A percentile compares a stretch with the other conserved stretches of the same genome.
Conservation (phyloP, 2,329 filamentous ascomycete genomes). For the Talaromyces atroroseus region DNA sequence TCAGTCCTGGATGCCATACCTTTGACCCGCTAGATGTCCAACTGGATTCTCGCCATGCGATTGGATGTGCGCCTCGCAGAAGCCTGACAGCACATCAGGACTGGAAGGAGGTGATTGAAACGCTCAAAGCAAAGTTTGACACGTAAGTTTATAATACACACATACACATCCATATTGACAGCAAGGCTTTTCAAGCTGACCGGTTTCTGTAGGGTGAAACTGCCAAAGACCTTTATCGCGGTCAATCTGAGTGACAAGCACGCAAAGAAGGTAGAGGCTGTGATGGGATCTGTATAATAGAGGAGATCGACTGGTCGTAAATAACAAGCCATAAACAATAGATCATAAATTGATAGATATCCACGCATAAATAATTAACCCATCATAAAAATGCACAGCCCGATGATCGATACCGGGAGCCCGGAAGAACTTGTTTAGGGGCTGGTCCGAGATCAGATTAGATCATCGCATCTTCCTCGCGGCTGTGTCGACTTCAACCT, state of each 20-base stretch:
- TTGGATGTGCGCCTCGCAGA: slow-evolving; percentile 84
- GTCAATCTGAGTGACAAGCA: slow-evolving; percentile 48
- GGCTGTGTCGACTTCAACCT: too few relatives aligned
- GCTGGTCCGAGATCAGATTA: too few relatives aligned
- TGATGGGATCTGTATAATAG: neutral
- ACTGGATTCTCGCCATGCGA: slow-evolving; percentile 92
- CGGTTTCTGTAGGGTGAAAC: slow-evolving; percentile 37
- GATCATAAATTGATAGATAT: too few relatives aligned
- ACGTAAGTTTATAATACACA: slow-evolving; percentile 55
- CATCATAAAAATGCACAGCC: too few relatives aligned
- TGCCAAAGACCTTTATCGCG: slow-evolving; percentile 48
- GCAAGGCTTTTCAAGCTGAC: neutral
- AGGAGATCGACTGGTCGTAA: neutral
- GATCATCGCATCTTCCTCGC: too few relatives aligned
- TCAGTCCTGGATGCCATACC: slow-evolving; percentile 92
- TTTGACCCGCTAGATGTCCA: slow-evolving; percentile 95
- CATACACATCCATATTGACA: neutral
- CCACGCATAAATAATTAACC: too few relatives aligned
- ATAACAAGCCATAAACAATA: neutral
- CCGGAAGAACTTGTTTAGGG: too few relatives aligned
- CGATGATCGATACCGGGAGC: neutral
- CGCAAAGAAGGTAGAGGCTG: slow-evolving; percentile 2
- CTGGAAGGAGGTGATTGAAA: slow-evolving; percentile 97
- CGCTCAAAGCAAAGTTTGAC: slow-evolving; percentile 87
- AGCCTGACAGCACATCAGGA: slow-evolving; percentile 87